Evolutionary conservation across 371 early-diverging fungal genomes (phyloP).

Genomic region (Dichotomocladium elegans): DNA sequence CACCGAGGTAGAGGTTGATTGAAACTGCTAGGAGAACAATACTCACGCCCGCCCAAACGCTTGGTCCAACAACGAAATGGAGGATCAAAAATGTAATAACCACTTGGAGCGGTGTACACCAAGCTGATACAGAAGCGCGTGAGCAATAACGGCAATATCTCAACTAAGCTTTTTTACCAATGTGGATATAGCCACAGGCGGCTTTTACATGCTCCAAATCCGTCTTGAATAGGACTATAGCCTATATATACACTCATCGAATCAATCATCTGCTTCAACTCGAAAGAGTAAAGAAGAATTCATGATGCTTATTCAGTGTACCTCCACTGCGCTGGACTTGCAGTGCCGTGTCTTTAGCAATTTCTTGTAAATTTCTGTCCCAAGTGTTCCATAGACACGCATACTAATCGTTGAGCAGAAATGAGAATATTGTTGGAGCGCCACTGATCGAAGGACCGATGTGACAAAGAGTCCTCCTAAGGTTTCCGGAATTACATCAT

Average conservation of each 20-base stretch:
- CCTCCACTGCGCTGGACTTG: slow-evolving; percentile 12
- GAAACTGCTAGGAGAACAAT: slow-evolving; percentile 79
- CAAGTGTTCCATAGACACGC: slow-evolving; percentile 77
- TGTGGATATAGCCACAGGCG: slow-evolving; percentile 68
- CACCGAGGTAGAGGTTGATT: slow-evolving; percentile 59
- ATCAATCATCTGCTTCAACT: slow-evolving; percentile 78
- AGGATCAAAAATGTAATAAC: slow-evolving; percentile 72
- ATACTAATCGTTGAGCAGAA: slow-evolving; percentile 74
- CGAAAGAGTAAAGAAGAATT: slow-evolving; percentile 11
- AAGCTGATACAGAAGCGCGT: slow-evolving; percentile 34
- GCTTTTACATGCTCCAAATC: slow-evolving; percentile 79
- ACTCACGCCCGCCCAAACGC: slow-evolving; percentile 84
- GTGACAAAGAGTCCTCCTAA: slow-evolving; percentile 75
- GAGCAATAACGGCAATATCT: not conserved
- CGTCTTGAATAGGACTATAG: slow-evolving; percentile 88
- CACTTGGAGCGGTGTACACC: slow-evolving; percentile 93
- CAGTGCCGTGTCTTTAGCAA: slow-evolving; percentile 67
- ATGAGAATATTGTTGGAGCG: slow-evolving; percentile 91
- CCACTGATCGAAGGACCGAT: slow-evolving; percentile 65
- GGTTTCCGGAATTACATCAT: slow-evolving; percentile 7
- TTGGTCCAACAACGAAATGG: slow-evolving; percentile 76
- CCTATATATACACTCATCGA: slow-evolving; percentile 57
- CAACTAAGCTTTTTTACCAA: slow-evolving; percentile 22
- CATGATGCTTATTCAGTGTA: not conserved
- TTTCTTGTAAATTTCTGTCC: slow-evolving; percentile 89